phyloP scores from a whole-genome alignment of 164 flowering plant species.

The Kalanchoe fedtschenkoi region DNA sequence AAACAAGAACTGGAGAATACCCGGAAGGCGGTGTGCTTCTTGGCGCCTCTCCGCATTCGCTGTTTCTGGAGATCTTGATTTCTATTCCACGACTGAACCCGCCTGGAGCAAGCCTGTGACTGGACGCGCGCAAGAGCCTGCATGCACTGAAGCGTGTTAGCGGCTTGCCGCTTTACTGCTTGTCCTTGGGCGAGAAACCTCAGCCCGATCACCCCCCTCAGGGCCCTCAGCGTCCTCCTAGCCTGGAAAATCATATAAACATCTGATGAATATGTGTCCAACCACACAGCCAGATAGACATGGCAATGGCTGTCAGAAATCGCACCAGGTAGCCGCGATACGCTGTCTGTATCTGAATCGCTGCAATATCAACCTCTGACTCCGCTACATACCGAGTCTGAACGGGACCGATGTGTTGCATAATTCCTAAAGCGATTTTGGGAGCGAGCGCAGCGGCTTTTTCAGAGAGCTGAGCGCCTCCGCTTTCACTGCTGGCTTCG shows the following conservation, averaged over 20 bases:
- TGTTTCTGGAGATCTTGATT: constrained; percentile 56
- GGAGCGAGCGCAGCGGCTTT: not conserved
- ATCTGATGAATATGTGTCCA: not conserved
- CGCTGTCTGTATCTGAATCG: constrained; percentile 68
- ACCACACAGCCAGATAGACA: not conserved
- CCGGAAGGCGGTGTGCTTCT: constrained; percentile 36
- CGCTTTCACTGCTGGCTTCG: too few relatives aligned
- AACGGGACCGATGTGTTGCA: constrained; percentile 35
- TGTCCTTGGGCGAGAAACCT: constrained; percentile 48
- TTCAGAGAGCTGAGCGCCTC: too few relatives aligned
- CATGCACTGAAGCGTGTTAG: constrained; percentile 49
- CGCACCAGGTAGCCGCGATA: constrained; percentile 66
- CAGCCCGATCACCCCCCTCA: constrained; percentile 61
- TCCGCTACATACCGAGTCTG: constrained; percentile 38
- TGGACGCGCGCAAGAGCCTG: constrained; percentile 68
- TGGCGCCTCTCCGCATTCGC: constrained; percentile 40
- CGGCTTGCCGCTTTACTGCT: constrained; percentile 53
- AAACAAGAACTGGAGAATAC: constrained; percentile 13
- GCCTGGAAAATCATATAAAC: not conserved
- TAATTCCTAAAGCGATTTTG: constrained; percentile 31
- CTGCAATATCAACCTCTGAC: constrained; percentile 60
- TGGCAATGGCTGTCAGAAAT: not conserved
- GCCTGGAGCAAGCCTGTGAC: constrained; percentile 55
- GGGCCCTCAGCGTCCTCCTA: constrained; percentile 55
- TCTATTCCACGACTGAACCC: constrained; percentile 62